These are phyloP conservation scores for Ogataea sp. DNA, from an alignment of 805 yeast species.

Conservation along the genomic window DNA sequence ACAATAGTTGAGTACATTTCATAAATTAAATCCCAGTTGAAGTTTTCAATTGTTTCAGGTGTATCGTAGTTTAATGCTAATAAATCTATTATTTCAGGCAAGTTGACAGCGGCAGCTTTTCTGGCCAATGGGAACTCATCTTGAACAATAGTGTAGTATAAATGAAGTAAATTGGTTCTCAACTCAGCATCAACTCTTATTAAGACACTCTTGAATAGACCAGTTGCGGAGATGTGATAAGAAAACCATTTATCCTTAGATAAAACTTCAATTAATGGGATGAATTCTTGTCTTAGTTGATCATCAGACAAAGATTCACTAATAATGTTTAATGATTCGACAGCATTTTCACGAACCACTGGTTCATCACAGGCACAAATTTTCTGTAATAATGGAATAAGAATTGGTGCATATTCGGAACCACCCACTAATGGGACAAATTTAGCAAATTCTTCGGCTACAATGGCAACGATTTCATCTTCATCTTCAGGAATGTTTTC, in stretches of 20 bases:
- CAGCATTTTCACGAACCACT: slow-evolving; percentile 89
- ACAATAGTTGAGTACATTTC: slow-evolving; percentile 74
- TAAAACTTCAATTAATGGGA: slow-evolving; percentile 70
- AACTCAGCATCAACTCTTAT: slow-evolving; percentile 45
- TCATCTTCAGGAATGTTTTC: slow-evolving; percentile 94
- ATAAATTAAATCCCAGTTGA: slow-evolving; percentile 72
- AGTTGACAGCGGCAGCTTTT: slow-evolving; percentile 82
- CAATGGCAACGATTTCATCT: slow-evolving; percentile 91
- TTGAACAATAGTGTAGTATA: slow-evolving; percentile 62
- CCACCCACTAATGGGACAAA: slow-evolving; percentile 93
- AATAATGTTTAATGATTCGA: slow-evolving; percentile 70
- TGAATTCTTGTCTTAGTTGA: slow-evolving; percentile 58
- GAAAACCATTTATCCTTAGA: slow-evolving; percentile 94
- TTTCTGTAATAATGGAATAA: slow-evolving; percentile 67
- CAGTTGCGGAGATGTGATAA: slow-evolving; percentile 84
- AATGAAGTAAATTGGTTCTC: slow-evolving; percentile 54
- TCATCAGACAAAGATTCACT: slow-evolving; percentile 52
- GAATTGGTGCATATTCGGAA: slow-evolving; percentile 44
- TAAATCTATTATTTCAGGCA: slow-evolving; percentile 66
- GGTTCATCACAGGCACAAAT: slow-evolving; percentile 95
- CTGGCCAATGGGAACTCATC: slow-evolving; percentile 99
- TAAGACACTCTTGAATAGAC: slow-evolving; percentile 68
- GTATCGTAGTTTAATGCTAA: slow-evolving; percentile 26
- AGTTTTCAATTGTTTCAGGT: slow-evolving; percentile 40
- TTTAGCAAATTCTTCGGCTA: slow-evolving; percentile 83